Evolutionary conservation across 1,139 yeast genomes (phyloP), one percentile per base, ranked within the genome.

Genomic region (Blastobotrys apis): DNA sequence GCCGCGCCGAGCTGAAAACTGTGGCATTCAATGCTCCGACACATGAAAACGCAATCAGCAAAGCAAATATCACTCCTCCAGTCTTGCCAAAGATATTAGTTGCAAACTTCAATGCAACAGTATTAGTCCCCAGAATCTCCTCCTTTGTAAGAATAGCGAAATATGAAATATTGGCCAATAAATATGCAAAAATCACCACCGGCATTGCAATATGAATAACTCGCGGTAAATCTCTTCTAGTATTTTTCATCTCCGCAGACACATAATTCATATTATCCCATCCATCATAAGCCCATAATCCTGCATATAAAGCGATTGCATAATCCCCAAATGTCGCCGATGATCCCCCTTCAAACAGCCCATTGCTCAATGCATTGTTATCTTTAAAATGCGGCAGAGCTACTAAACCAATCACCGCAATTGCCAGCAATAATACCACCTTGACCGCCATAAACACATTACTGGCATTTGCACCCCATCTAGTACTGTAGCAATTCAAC

Each of bases 221-320:
- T 6, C 66, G 55, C 0, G 73, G 73, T 15, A 69, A 52, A 43
- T 68, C 72, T 16, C 66, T 48, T 15, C 56, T 48, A 1, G 71
- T 60, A 41, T 67, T 57, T 31, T 59, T 58, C 69, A 68, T 66
- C 42, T 68, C 73, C 1, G 71, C 72, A 4, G 69, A 58, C 27
- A 68, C 68, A 43, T 65, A 68, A 50, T 69, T 68, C 48, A 68
- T 60, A 50, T 69, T 69, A 47, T 69, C 73, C 73, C 73, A 69
- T 21, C 73, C 73, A 44, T 69, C 73, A 45, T 65, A 69, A 1
- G 73, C 73, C 73, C 73, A 69, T 3, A 69, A 54, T 0, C 70
- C 73, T 1, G 71, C 72, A 47, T 66, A 68, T 13, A 69, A 52
- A 0, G 73, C 73, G 12, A 65, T 57, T 2, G 72, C 68, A 37